These are phyloP conservation scores for Oryza meridionalis DNA, from an alignment of 176 grass and related monocot genomes.

Conservation along the genomic window DNA sequence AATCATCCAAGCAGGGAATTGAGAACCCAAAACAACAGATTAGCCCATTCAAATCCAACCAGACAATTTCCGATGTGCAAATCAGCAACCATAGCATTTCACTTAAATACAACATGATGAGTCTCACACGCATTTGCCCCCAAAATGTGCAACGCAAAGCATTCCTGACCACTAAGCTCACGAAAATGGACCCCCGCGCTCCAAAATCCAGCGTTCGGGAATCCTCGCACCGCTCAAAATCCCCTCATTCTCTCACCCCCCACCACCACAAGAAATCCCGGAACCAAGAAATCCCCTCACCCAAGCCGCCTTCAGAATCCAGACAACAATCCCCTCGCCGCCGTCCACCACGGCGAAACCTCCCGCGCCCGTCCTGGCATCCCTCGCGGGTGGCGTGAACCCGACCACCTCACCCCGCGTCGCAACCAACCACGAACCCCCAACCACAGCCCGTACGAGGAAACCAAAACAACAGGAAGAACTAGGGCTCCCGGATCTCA, in stretches of 20 bases:
- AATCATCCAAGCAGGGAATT: not conserved
- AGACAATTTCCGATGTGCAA: not conserved
- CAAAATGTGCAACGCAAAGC: constrained; percentile 5
- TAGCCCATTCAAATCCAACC: not conserved
- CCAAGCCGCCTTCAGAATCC: not conserved
- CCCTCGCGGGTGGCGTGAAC: not conserved
- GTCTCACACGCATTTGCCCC: not conserved
- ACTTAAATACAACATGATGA: not conserved
- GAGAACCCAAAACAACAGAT: not conserved
- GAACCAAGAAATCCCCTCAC: not conserved
- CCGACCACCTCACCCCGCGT: not conserved
- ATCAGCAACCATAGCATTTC: not conserved
- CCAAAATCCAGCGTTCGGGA: not conserved
- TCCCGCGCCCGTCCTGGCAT: not conserved
- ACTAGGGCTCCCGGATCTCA: constrained; percentile 45
- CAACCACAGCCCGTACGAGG: not conserved
- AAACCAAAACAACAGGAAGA: not conserved
- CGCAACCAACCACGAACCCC: not conserved
- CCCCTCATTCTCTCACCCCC: not conserved
- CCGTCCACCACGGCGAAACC: not conserved
- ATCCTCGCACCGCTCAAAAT: not conserved
- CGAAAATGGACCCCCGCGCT: not conserved
- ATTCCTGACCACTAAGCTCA: not conserved
- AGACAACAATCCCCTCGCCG: not conserved
- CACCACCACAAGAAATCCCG: not conserved